Conservation (phyloP, 2,329 filamentous ascomycete genomes). For the Beauveria medogensis region DNA sequence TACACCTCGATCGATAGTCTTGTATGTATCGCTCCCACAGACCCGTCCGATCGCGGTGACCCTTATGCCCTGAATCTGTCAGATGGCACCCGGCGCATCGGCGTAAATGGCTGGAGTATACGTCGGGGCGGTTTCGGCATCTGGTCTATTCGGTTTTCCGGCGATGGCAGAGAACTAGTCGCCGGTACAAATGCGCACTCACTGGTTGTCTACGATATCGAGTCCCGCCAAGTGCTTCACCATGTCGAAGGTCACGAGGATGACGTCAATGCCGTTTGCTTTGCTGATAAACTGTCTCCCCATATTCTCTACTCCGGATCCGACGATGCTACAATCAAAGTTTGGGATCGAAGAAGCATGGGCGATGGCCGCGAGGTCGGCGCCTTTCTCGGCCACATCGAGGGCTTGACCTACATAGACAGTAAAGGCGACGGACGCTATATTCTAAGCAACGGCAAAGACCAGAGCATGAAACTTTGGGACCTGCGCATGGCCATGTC, state of each 20-base stretch:
- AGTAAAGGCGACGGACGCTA: constrained; percentile 68
- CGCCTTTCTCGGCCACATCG: constrained; percentile 58
- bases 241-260: constrained; percentile 70
- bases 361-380: constrained; percentile 67
- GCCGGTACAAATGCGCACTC: constrained; percentile 74
- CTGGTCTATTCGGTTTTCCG: constrained; percentile 88
- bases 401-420: constrained; percentile 61
- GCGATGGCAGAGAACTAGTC: constrained; percentile 82
- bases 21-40: constrained; percentile 80
- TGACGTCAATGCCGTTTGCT: constrained; percentile 95
- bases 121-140: constrained; percentile 48
- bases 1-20: constrained; percentile 82
- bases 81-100: constrained; percentile 21
- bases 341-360: constrained; percentile 93
- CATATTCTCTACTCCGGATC: constrained; percentile 95
- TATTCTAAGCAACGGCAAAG: constrained; percentile 88
- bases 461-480: constrained; percentile 97
- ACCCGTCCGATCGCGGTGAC: constrained; percentile 72
- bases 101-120: constrained; percentile 20
- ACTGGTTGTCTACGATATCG: constrained; percentile 88
- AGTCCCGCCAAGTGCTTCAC: constrained; percentile 66
- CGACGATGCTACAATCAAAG: constrained; percentile 87
- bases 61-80: constrained; percentile 70
- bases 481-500: constrained; percentile 85
- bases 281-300: constrained; percentile 78